Base-by-base conservation (phyloP, 2,329 filamentous ascomycete genomes). In the Pestalotiopsis sp. region DNA sequence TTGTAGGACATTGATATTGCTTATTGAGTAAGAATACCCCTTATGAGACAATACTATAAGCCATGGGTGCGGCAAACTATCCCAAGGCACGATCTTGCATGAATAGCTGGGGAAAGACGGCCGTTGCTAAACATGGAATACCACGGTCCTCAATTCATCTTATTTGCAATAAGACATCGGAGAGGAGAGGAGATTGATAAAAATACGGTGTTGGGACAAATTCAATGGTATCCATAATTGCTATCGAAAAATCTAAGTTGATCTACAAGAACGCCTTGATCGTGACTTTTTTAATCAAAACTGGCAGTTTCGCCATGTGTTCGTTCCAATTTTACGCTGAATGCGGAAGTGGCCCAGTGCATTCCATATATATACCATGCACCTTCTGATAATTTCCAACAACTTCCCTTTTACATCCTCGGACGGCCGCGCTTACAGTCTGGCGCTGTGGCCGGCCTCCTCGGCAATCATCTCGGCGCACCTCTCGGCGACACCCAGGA, bases 401-500 rank as follows among this genome's bases (percentile, higher is more conserved):
- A 17, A 52, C 0, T n/a, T n/a, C 11, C 17, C 20, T 36, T 25
- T 27, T 62, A 17, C 12, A 17, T 62, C n/a, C 38, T 62, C 4
- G n/a, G 27, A 36, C n/a, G 5, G 12, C 5, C 11, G 31, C 59
- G 4, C 12, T 41, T 64, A 64, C 38, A 64, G 39, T 62, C 75
- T 76, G 17, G 79, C 77, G 61, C 66, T 76, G 71, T 78, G 76
- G 69, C 88, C 92, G 36, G 64, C 64, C 73, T 93, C 90, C 77
- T 91, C 86, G 38, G 91, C 91, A 77, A 97, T 91, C 79, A 97
- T 80, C 85, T 97, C 94, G 0, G 94, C 94, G 5, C 90, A 91
- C 68, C 92, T 87, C 88, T 97, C 94, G 7, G 93, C 94, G 75
- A 97, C 89, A 66, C 89, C 91, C 77, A 97, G 81, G 4, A 97